Conservation (phyloP, 2,329 filamentous ascomycete species). For the Berkeleyomyces rouxiae region DNA sequence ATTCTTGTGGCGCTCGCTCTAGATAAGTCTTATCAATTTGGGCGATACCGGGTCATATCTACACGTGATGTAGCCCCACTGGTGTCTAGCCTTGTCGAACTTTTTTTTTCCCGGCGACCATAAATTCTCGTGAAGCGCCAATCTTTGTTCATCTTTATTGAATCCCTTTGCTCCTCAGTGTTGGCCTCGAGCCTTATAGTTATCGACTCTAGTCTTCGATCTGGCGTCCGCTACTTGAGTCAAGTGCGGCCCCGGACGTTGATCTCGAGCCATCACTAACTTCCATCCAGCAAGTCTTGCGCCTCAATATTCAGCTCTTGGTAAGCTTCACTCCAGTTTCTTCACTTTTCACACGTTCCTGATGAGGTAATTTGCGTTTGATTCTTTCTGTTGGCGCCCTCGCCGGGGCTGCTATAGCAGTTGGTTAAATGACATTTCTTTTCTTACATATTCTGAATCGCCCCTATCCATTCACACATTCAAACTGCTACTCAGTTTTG, state of each 20-base stretch:
- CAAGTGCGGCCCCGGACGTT: not conserved
- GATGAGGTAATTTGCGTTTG: conserved; percentile 99
- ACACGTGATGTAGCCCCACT: not conserved
- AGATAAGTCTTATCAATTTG: not conserved
- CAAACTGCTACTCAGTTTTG: not conserved
- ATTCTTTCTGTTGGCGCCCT: conserved; percentile 67
- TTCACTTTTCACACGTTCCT: conserved; percentile 25
- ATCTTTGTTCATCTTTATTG: not conserved
- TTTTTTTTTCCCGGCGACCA: conserved; percentile 15
- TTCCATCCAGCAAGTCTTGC: not conserved
- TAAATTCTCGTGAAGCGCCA: not conserved
- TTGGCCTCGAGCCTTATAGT: not conserved
- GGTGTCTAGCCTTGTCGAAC: conserved; percentile 18
- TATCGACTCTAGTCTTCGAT: not conserved
- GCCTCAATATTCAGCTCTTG: not conserved
- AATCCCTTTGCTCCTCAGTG: not conserved
- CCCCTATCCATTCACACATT: not conserved
- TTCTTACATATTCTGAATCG: conserved; percentile 99
- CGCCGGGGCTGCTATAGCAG: conserved; percentile 79
- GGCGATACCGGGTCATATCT: not conserved
- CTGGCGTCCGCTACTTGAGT: not conserved
- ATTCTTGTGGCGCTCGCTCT: not conserved
- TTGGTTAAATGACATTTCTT: conserved; percentile 67
- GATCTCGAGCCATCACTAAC: not conserved
- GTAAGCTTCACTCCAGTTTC: conserved; percentile 17